Conservation (phyloP, 1,284 basidiomycete genomes). For the Melanopsichium pennsylvanicum region DNA sequence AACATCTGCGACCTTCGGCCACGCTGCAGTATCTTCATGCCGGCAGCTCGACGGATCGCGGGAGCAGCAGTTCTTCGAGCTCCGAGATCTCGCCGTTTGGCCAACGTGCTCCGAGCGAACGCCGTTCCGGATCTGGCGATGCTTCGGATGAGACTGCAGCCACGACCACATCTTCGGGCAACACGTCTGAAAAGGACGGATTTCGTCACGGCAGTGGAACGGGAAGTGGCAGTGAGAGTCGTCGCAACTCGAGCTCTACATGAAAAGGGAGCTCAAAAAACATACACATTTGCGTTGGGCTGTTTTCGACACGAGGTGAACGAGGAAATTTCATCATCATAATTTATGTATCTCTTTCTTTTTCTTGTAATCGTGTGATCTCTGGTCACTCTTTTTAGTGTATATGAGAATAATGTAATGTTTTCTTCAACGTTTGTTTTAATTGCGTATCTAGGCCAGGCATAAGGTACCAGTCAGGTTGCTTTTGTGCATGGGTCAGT, state of each 20-base stretch:
- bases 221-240: slow-evolving; percentile 30
- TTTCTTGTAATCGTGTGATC: too few relatives aligned
- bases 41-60: slow-evolving; percentile 32
- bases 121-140: slow-evolving; percentile 38
- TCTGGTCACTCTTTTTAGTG: too few relatives aligned
- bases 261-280: not conserved
- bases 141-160: slow-evolving; percentile 44
- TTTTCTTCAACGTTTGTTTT: too few relatives aligned
- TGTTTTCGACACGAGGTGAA: too few relatives aligned
- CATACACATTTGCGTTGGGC: too few relatives aligned
- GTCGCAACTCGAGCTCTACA: slow-evolving; percentile 36
- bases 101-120: slow-evolving; percentile 20
- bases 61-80: slow-evolving; percentile 35
- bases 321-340: too few relatives aligned
- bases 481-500: too few relatives aligned
- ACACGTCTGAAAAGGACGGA: slow-evolving; percentile 49
- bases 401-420: too few relatives aligned
- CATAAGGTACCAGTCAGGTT: too few relatives aligned
- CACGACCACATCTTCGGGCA: slow-evolving; percentile 41
- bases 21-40: slow-evolving; percentile 30
- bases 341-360: too few relatives aligned
- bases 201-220: slow-evolving; percentile 24
- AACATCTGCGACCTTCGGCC: slow-evolving; percentile 42
- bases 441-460: too few relatives aligned
- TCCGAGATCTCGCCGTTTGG: slow-evolving; percentile 37